These are phyloP conservation scores for Annulohypoxylon moriforme DNA, from an alignment of 495 filamentous ascomycete genomes.

Conservation along the genomic window DNA sequence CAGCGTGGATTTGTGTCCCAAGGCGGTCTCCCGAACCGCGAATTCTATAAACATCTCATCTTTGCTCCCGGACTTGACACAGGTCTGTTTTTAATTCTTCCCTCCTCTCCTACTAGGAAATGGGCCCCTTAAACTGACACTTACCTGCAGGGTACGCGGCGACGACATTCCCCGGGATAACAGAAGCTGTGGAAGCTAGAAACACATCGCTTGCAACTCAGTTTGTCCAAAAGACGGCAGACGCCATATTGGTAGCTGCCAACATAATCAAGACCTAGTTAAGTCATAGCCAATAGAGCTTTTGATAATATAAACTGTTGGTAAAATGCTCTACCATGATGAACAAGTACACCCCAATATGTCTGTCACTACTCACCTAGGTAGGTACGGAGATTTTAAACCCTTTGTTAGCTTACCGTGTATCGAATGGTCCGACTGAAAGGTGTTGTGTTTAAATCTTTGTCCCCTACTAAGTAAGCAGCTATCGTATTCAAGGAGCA, in stretches of 20 bases:
- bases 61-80: constrained; percentile 73
- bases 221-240: constrained; percentile 77
- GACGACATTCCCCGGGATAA: constrained; percentile 79
- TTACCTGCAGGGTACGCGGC: constrained; percentile 43
- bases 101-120: constrained; percentile 62
- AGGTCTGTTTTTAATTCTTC: constrained; percentile 65
- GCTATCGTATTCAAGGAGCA: too few species aligned
- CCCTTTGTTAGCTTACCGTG: too few species aligned
- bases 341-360: too few species aligned
- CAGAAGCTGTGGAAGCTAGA: constrained; percentile 75
- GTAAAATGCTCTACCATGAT: too few species aligned
- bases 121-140: constrained; percentile 31
- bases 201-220: constrained; percentile 73
- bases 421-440: too few species aligned
- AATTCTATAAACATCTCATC: constrained; percentile 87
- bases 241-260: constrained; percentile 69
- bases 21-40: constrained; percentile 77
- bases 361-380: too few species aligned
- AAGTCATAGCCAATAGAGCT: background rate
- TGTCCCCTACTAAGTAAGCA: too few species aligned
- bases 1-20: constrained; percentile 82
- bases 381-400: too few species aligned
- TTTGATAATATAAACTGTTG: too few species aligned
- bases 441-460: too few species aligned
- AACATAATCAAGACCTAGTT: constrained; percentile 54